A percentile compares a stretch with the other conserved stretches of the same genome.
Evolutionary conservation across 2,329 filamentous ascomycete species (phyloP).

Genomic region (Apiospora koreana): DNA sequence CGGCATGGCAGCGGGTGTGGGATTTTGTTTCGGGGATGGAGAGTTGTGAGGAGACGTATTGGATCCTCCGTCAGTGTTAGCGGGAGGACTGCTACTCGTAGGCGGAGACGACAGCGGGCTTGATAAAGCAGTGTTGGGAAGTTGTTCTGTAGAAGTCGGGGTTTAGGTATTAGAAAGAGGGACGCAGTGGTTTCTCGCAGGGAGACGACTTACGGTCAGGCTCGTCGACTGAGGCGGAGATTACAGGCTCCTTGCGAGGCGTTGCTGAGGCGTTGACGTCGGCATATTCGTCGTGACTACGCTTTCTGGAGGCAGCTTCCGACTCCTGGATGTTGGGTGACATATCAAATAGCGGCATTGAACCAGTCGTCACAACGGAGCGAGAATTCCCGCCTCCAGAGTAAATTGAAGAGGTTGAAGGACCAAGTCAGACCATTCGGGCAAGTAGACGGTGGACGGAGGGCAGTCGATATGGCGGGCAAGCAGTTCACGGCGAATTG

Average conservation of each 20-base stretch:
- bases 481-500: background rate
- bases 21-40: constrained; percentile 35
- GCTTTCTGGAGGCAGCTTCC: constrained; percentile 44
- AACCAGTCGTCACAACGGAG: background rate
- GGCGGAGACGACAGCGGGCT: constrained; percentile 16
- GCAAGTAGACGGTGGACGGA: background rate
- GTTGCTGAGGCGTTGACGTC: constrained; percentile 22
- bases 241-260: constrained; percentile 14
- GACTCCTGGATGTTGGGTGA: constrained; percentile 50
- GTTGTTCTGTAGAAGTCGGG: background rate
- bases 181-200: background rate
- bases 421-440: background rate
- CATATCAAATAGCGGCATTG: constrained; percentile 51
- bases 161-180: background rate
- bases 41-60: constrained; percentile 41
- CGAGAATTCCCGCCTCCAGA: constrained; percentile 1
- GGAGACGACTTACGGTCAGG: background rate
- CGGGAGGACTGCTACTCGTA: constrained; percentile 32
- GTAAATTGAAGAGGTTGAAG: background rate
- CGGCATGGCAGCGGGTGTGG: constrained; percentile 20
- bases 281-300: constrained; percentile 45
- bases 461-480: background rate
- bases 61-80: constrained; percentile 44
- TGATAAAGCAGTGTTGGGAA: constrained; percentile 12
- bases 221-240: constrained; percentile 1